These are phyloP conservation scores for Suillus tomentosus DNA, from an alignment of 768 basidiomycete species.

Conservation along the genomic window DNA sequence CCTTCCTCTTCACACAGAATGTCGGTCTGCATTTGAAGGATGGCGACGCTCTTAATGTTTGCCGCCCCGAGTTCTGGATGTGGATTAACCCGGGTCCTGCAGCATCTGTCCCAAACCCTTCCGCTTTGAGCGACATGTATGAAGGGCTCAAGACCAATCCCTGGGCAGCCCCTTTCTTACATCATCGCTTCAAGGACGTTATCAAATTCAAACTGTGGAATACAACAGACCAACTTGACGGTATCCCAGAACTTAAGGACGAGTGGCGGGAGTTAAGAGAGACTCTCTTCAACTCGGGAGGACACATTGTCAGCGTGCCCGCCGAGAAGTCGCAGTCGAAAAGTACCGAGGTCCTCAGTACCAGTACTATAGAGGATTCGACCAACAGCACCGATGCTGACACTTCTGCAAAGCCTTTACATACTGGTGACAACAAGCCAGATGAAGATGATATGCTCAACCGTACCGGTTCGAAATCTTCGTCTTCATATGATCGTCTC, in stretches of 20 bases:
- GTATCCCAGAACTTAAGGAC: slow-evolving; percentile 82
- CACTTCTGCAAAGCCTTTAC: slow-evolving; percentile 21
- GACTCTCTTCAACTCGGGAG: slow-evolving; percentile 87
- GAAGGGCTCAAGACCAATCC: slow-evolving; percentile 79
- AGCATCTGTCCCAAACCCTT: slow-evolving; percentile 83
- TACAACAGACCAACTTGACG: slow-evolving; percentile 95
- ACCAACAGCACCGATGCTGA: slow-evolving; percentile 27
- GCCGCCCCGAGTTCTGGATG: slow-evolving; percentile 93
- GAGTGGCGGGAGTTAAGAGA: slow-evolving; percentile 81
- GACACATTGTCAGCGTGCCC: slow-evolving; percentile 69
- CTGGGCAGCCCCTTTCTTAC: slow-evolving; percentile 95
- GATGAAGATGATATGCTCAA: slow-evolving; percentile 64
- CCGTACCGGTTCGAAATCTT: slow-evolving; percentile 87
- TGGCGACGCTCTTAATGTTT: slow-evolving; percentile 44
- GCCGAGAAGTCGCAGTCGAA: slow-evolving; percentile 38
- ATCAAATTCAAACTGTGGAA: slow-evolving; percentile 98
- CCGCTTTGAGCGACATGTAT: slow-evolving; percentile 81
- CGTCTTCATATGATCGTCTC: slow-evolving; percentile 84
- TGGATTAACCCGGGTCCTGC: slow-evolving; percentile 99
- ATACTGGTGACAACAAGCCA: slow-evolving; percentile 30
- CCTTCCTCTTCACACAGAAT: slow-evolving; percentile 96
- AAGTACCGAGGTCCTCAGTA: slow-evolving; percentile 24
- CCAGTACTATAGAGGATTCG: slow-evolving; percentile 19
- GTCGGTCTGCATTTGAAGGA: slow-evolving; percentile 74
- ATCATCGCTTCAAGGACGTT: slow-evolving; percentile 87